phyloP scores from a whole-genome alignment of 352 stramenopile species.

The Pythium phragmiticola region DNA sequence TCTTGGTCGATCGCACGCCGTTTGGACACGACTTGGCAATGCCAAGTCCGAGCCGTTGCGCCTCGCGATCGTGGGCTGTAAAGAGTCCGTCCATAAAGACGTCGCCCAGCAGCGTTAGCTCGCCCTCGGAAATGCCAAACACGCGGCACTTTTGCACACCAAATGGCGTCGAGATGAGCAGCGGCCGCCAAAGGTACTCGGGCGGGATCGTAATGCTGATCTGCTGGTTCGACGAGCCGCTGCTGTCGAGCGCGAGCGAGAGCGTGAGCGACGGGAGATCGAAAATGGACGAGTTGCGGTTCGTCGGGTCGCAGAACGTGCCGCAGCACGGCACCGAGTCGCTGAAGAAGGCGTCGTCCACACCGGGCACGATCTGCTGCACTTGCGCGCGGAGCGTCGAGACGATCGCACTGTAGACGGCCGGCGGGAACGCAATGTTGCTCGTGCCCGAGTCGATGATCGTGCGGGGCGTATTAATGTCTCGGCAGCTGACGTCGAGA shows the following conservation, averaged over 20 bases:
- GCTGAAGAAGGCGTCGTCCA: slow-evolving; percentile 65
- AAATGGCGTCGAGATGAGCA: slow-evolving; percentile 46
- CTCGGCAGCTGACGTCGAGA: slow-evolving; percentile 52
- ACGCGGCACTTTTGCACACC: slow-evolving; percentile 57
- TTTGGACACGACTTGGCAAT: slow-evolving; percentile 77
- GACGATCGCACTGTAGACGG: slow-evolving; percentile 61
- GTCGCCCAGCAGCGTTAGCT: slow-evolving; percentile 71
- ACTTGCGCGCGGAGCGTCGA: slow-evolving; percentile 55
- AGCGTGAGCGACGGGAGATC: slow-evolving; percentile 60
- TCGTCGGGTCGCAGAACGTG: slow-evolving; percentile 61
- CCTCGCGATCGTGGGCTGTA: slow-evolving; percentile 73
- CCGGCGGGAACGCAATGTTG: slow-evolving; percentile 76
- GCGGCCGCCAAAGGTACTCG: slow-evolving; percentile 83
- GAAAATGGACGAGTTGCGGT: slow-evolving; percentile 57
- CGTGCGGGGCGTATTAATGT: slow-evolving; percentile 65
- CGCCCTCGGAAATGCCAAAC: slow-evolving; percentile 80
- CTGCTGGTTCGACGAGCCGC: slow-evolving; percentile 42
- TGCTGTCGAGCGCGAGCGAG: slow-evolving; percentile 50
- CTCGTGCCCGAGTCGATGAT: slow-evolving; percentile 83
- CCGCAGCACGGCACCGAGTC: slow-evolving; percentile 72
- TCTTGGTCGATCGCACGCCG: slow-evolving; percentile 64
- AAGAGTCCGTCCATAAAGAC: slow-evolving; percentile 87
- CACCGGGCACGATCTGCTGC: slow-evolving; percentile 35
- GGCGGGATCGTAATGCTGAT: slow-evolving; percentile 75
- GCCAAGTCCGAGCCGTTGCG: slow-evolving; percentile 52